These are phyloP conservation scores for Tricholoma furcatifolium DNA, from an alignment of 768 basidiomycete species.

Conservation along the genomic window DNA sequence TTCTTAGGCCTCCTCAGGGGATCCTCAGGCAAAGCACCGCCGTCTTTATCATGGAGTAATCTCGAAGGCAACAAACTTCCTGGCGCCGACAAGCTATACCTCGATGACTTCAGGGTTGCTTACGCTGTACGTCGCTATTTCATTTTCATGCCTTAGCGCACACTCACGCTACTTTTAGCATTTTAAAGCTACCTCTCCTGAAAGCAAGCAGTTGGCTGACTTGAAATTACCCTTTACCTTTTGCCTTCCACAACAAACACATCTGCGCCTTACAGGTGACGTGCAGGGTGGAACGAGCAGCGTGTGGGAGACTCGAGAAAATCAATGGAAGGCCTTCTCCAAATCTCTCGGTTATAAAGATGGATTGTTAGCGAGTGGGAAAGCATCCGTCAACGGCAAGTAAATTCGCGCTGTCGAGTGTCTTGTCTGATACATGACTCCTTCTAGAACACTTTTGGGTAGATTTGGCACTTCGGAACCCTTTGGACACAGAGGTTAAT, in stretches of 20 bases:
- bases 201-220: slow-evolving; percentile 38
- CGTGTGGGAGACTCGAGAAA: slow-evolving; percentile 67
- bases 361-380: slow-evolving; percentile 50
- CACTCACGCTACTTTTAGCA: slow-evolving; percentile 48
- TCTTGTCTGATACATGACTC: slow-evolving; percentile 5
- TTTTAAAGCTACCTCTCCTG: slow-evolving; percentile 57
- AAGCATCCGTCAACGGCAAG: slow-evolving; percentile 65
- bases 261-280: slow-evolving; percentile 56
- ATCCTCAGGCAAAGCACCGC: slow-evolving; percentile 11
- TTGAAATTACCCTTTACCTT: slow-evolving; percentile 68
- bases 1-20: slow-evolving; percentile 74
- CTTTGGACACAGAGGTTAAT: slow-evolving; percentile 71
- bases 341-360: slow-evolving; percentile 51
- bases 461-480: slow-evolving; percentile 69
- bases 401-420: not conserved
- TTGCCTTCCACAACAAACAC: slow-evolving; percentile 56
- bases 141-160: not conserved
- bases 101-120: slow-evolving; percentile 90
- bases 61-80: slow-evolving; percentile 24
- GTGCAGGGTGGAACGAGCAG: slow-evolving; percentile 37
- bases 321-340: slow-evolving; percentile 64
- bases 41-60: slow-evolving; percentile 14
- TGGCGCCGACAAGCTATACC: slow-evolving; percentile 61
- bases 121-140: slow-evolving; percentile 57
- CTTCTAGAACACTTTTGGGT: slow-evolving; percentile 72